phyloP scores from a whole-genome alignment of 257 asterid genomes.

The Nicotiana tabacum region DNA sequence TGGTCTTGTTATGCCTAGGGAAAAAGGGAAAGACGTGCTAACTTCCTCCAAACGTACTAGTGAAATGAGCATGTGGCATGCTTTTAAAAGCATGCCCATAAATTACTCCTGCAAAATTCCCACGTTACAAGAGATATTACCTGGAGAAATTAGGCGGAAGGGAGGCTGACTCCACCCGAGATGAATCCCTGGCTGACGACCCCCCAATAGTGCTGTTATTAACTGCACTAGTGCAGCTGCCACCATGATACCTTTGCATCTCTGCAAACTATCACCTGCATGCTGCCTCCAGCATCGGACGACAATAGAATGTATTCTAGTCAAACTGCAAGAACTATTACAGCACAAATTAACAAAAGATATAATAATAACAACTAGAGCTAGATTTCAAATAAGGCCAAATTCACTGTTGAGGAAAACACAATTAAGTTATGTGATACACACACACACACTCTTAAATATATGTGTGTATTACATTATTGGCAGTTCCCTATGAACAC shows the following conservation, averaged over 20 bases:
- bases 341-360: conserved; percentile 8
- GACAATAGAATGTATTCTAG: conserved; percentile 34
- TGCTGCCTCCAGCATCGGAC: conserved; percentile 95
- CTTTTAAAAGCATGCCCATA: not conserved
- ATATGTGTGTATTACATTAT: not conserved
- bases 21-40: not conserved
- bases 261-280: conserved; percentile 90
- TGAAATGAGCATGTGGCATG: not conserved
- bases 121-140: conserved; percentile 23
- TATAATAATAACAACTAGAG: not conserved
- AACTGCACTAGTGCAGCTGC: conserved; percentile 98
- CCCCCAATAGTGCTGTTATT: conserved; percentile 69
- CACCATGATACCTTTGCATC: conserved; percentile 97
- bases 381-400: not conserved
- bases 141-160: conserved; percentile 70
- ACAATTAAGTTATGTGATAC: not conserved
- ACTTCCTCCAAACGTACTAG: not conserved
- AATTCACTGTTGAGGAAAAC: not conserved
- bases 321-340: conserved; percentile 26
- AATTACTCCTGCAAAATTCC: not conserved
- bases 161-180: conserved; percentile 67
- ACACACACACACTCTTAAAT: no score
- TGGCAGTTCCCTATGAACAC: not conserved
- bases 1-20: not conserved
- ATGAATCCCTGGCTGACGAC: conserved; percentile 68